phyloP scores from a whole-genome alignment of 768 basidiomycete genomes.

The Cyclocybe cylindracea region DNA sequence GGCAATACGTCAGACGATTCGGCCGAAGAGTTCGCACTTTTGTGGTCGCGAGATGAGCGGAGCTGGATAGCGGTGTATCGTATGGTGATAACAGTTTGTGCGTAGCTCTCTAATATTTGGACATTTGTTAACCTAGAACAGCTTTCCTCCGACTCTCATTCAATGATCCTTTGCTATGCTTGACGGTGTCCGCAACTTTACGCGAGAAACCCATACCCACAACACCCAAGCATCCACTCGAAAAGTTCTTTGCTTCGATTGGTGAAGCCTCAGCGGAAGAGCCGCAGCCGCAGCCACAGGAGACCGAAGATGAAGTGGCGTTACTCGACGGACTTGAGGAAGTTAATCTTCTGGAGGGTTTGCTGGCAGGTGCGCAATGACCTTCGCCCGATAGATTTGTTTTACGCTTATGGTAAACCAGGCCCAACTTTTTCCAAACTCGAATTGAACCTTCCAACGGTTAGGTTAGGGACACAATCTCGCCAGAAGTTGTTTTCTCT shows the following conservation, averaged over 20 bases:
- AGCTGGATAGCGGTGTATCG: conserved; percentile 83
- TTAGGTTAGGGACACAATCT: conserved; percentile 68
- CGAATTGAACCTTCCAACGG: conserved; percentile 59
- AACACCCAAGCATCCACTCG: conserved; percentile 45
- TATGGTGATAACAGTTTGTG: conserved; percentile 78
- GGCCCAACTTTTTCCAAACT: conserved; percentile 46
- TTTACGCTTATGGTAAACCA: conserved; percentile 14
- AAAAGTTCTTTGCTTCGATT: conserved; percentile 36
- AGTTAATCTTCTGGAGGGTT: conserved; percentile 57
- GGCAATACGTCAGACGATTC: conserved; percentile 47
- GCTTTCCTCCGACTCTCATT: conserved; percentile 75
- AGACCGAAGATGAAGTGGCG: conserved; percentile 51
- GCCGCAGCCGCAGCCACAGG: conserved; percentile 23
- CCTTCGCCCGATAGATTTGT: neutral
- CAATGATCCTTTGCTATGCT: conserved; percentile 74
- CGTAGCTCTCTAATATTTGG: conserved; percentile 28
- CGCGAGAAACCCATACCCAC: conserved; percentile 68
- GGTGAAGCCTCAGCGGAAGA: conserved; percentile 32
- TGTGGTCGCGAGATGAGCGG: conserved; percentile 62
- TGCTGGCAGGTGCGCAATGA: conserved; percentile 54
- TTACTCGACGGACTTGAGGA: conserved; percentile 53
- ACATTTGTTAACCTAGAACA: conserved; percentile 28
- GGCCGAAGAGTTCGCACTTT: conserved; percentile 59
- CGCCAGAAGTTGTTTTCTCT: conserved; percentile 70
- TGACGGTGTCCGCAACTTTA: conserved; percentile 87